Conservation (phyloP, 495 filamentous ascomycete species). For the Hypoxylon crocopeplum region DNA sequence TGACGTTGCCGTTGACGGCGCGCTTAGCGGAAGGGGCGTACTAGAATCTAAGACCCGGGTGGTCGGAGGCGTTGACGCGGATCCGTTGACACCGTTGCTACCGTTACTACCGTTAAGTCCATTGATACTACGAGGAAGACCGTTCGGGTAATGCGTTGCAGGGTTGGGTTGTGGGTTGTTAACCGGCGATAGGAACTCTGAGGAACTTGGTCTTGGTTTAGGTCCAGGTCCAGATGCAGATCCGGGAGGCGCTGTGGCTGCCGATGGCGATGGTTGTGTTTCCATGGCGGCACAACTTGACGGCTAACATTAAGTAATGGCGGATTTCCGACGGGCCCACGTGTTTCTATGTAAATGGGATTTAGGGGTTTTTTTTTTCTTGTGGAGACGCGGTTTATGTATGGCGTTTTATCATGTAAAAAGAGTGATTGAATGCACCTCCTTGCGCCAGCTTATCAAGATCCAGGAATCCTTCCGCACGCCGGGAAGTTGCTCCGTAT, state of each 20-base stretch:
- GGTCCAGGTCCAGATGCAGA: background rate
- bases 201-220: background rate
- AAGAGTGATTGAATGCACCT: too few relatives aligned
- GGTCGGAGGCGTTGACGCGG: background rate
- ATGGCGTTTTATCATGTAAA: too few relatives aligned
- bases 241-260: slow-evolving; percentile 5
- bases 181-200: slow-evolving; percentile 7
- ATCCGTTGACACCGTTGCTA: slow-evolving; percentile 3
- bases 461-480: too few relatives aligned
- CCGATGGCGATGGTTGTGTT: slow-evolving; percentile 3
- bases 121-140: slow-evolving; percentile 32
- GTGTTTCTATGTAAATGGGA: slow-evolving; percentile 4
- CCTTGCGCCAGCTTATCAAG: too few relatives aligned
- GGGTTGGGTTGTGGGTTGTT: slow-evolving; percentile 6
- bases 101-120: slow-evolving; percentile 18
- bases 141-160: slow-evolving; percentile 24
- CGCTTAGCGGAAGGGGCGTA: slow-evolving; percentile 11
- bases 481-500: too few relatives aligned
- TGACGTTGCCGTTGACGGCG: too few relatives aligned
- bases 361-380: slow-evolving; percentile 12
- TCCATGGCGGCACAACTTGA: slow-evolving; percentile 20
- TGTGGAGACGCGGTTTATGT: slow-evolving; percentile 15
- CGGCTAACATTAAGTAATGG: slow-evolving; percentile 15
- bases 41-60: background rate
- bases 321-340: slow-evolving; percentile 2